Conservation (phyloP, 1,139 yeast genomes). For the Blastobotrys raffinosifermentans region DNA sequence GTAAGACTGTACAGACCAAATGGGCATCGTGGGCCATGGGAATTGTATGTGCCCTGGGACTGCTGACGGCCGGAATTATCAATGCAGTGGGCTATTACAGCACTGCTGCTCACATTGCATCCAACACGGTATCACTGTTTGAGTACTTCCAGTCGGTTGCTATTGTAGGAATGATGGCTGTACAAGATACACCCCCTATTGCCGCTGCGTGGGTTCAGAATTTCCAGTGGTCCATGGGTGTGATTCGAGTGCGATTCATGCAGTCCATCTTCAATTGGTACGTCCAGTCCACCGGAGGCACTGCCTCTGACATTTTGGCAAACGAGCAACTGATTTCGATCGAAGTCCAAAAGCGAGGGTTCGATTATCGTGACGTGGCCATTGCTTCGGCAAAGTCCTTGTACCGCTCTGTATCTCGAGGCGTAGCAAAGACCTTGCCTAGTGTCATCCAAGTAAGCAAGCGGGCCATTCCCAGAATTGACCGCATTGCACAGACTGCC, state of each 20-base stretch:
- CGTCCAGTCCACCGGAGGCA: slow-evolving; percentile 93
- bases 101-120: slow-evolving; percentile 95
- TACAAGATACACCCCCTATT: slow-evolving; percentile 85
- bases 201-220: slow-evolving; percentile 99
- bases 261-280: slow-evolving; percentile 90
- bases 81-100: slow-evolving; percentile 85
- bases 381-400: slow-evolving; percentile 8
- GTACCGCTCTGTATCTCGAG: slow-evolving; percentile 17
- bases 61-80: slow-evolving; percentile 78
- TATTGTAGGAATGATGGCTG: slow-evolving; percentile 94
- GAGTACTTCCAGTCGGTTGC: slow-evolving; percentile 93
- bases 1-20: slow-evolving; percentile 89
- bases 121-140: slow-evolving; percentile 88
- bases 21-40: slow-evolving; percentile 98
- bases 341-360: slow-evolving; percentile 61
- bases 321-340: slow-evolving; percentile 57
- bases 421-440: slow-evolving; percentile 24
- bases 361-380: background rate
- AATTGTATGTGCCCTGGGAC: slow-evolving; percentile 81
- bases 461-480: slow-evolving; percentile 17
- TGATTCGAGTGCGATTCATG: slow-evolving; percentile 73
- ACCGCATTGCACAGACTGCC: slow-evolving; percentile 2
- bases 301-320: slow-evolving; percentile 64
- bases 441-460: slow-evolving; percentile 37
- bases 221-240: slow-evolving; percentile 94